Evolutionary conservation across 257 asterid species (phyloP).

Genomic region (Avicennia marina): DNA sequence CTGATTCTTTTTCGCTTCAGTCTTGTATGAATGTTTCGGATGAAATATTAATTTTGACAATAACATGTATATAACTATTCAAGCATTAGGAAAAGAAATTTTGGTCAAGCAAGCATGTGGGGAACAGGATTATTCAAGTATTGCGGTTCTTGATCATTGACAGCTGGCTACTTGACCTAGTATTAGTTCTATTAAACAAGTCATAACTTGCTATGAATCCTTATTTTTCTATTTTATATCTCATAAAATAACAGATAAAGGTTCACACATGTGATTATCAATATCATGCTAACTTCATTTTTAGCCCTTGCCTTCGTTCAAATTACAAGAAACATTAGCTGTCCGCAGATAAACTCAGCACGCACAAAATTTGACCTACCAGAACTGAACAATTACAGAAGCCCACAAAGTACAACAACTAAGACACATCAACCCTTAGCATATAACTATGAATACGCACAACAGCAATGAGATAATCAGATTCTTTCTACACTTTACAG

Average conservation of each 20-base stretch:
- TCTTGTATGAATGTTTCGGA: background rate
- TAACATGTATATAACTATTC: background rate
- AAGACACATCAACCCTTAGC: background rate
- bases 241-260: background rate
- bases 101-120: slow-evolving; percentile 32
- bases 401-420: background rate
- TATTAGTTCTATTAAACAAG: background rate
- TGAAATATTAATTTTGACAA: background rate
- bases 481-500: background rate
- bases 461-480: background rate
- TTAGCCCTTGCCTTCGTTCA: no score
- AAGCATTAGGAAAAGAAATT: background rate
- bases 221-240: background rate
- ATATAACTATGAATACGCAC: background rate
- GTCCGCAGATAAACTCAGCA: slow-evolving; percentile 3
- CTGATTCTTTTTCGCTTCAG: background rate
- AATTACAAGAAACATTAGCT: background rate
- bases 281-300: slow-evolving; percentile 9
- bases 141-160: slow-evolving; percentile 23
- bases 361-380: background rate
- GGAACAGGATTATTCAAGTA: slow-evolving; percentile 20
- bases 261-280: background rate
- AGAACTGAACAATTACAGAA: background rate
- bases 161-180: slow-evolving; percentile 40
- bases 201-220: background rate